Percentiles rank a stretch among this genome's conserved stretches.
Conservation (phyloP, 2,329 filamentous ascomycete genomes). For the Thielaviopsis euricoi region DNA sequence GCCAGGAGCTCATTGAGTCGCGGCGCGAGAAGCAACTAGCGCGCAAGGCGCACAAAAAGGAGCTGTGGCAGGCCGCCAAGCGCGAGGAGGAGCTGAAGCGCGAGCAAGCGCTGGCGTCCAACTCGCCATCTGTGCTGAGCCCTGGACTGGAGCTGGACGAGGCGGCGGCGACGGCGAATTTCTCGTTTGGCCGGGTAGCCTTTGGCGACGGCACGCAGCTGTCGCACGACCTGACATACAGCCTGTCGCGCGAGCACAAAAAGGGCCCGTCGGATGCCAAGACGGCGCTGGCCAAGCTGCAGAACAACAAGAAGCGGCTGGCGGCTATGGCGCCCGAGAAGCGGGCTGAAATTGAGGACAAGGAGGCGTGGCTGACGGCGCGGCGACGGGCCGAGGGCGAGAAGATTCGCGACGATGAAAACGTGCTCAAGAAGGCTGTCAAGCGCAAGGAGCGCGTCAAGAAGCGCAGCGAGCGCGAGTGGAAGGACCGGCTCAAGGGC, state of each 20-base stretch:
- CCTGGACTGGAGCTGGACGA: slow-evolving; percentile 35
- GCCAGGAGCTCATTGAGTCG: slow-evolving; percentile 83
- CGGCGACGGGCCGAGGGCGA: slow-evolving; percentile 81
- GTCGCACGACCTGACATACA: slow-evolving; percentile 53
- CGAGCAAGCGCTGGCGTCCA: slow-evolving; percentile 45
- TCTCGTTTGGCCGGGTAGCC: slow-evolving; percentile 80
- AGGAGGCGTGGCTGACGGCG: slow-evolving; percentile 86
- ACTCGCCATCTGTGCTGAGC: slow-evolving; percentile 43
- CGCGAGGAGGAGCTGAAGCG: slow-evolving; percentile 58
- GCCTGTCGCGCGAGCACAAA: slow-evolving; percentile 38
- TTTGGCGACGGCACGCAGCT: slow-evolving; percentile 75
- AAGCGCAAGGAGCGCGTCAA: slow-evolving; percentile 85
- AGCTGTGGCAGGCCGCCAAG: slow-evolving; percentile 59
- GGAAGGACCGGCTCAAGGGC: slow-evolving; percentile 55
- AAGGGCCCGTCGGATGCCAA: slow-evolving; percentile 75
- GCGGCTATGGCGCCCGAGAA: slow-evolving; percentile 62
- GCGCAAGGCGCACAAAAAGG: slow-evolving; percentile 78
- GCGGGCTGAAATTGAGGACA: slow-evolving; percentile 74
- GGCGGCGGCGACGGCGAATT: slow-evolving; percentile 30
- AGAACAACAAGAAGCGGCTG: slow-evolving; percentile 73
- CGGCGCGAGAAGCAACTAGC: slow-evolving; percentile 75
- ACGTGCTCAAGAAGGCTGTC: slow-evolving; percentile 78
- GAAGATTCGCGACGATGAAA: slow-evolving; percentile 72
- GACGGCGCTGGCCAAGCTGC: slow-evolving; percentile 68
- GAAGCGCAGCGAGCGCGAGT: slow-evolving; percentile 82